Base-by-base conservation (phyloP, 192 early-diverging fungal species). In the Funneliformis mosseae region DNA sequence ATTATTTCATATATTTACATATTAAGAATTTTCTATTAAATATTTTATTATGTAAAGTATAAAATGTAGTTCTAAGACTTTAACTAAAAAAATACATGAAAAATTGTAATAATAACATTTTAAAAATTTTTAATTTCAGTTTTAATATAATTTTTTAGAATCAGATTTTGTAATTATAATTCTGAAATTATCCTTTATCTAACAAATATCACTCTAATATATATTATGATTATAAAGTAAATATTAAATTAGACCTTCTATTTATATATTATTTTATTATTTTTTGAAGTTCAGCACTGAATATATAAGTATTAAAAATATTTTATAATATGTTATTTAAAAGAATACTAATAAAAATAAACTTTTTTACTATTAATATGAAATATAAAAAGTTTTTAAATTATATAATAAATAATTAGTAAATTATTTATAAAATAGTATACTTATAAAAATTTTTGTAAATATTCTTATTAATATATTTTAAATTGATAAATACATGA, bases 101-200 rank as follows among this genome's bases (percentile, higher is more conserved):
- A 70, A 43, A 70, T 43, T 1, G 33, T 39, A 38, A 9, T n/a
- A 70, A 70, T 28, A 18, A 70, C 7, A 38, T 28, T 70, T n/a
- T 21, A 3, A 39, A 70, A 70, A 38, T 28, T n/a, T 4, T 70
- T 16, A 21, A 70, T 70, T 43, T 39, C 11, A 7, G 3, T 8
- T 70, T 42, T 21, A 4, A n/a, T 16, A 39, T 28, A 70, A n/a
- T 39, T 28, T 39, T 39, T n/a, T 39, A 70, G 14, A 39, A 41
- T 70, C 1, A n/a, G 41, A 16, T 70, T 38, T 43, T 70, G 39
- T n/a, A 70, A 42, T 10, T 38, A 7, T 38, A 69, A 10, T 14
- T 25, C 33, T 11, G 67, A n/a, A 18, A 69, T 69, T 38, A 70
- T 70, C 42, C 18, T 70, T 70, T n/a, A 70, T 70, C 68, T 41